Evolutionary conservation across 2,329 filamentous ascomycete species (phyloP).

Genomic region (Fusarium veterinarium): DNA sequence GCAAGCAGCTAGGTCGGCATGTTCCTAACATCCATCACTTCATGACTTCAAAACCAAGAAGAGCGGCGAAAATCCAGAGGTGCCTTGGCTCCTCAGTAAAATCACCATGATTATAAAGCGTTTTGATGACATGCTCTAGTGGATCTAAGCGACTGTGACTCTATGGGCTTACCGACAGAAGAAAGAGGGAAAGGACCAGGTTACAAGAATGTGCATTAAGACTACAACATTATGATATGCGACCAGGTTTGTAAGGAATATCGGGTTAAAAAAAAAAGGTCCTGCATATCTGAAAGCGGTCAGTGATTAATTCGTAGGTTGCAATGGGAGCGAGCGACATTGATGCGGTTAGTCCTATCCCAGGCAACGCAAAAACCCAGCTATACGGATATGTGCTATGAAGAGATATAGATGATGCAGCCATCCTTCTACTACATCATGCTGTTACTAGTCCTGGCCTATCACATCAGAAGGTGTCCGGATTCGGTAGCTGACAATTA

Average conservation of each 20-base stretch:
- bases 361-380: background rate
- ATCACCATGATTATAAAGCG: background rate
- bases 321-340: background rate
- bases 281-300: constrained; percentile 16
- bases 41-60: background rate
- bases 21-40: background rate
- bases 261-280: background rate
- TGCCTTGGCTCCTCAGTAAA: background rate
- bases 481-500: constrained; percentile 25
- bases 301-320: constrained; percentile 4
- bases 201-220: constrained; percentile 15
- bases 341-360: background rate
- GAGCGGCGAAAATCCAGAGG: background rate
- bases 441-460: constrained; percentile 10
- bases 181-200: background rate
- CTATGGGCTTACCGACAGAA: background rate
- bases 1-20: background rate
- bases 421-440: constrained; percentile 16
- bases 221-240: constrained; percentile 15
- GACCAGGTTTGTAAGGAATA: constrained; percentile 6
- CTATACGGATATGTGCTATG: background rate
- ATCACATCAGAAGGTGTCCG: constrained; percentile 19
- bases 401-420: constrained; percentile 7
- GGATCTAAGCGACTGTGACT: constrained; percentile 11
- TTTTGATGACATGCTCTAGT: background rate